Evolutionary conservation across 257 asterid genomes (phyloP).

Genomic region (Forsythia suspensa): DNA sequence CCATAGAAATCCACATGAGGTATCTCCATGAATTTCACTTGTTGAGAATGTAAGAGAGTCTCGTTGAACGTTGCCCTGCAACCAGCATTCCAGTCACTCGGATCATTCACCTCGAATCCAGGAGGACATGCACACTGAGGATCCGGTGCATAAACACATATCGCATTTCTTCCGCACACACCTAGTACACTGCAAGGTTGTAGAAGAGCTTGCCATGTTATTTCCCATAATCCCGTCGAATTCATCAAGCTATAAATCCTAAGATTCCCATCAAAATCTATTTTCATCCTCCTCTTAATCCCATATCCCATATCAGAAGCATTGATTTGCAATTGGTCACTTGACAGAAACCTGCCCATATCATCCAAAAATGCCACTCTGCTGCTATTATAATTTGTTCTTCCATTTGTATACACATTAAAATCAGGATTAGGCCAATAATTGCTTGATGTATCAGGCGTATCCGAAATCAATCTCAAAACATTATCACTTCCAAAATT

Average conservation of each 20-base stretch:
- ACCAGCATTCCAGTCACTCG: constrained; percentile 54
- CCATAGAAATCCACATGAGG: constrained; percentile 67
- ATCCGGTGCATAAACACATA: constrained; percentile 46
- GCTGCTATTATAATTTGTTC: constrained; percentile 67
- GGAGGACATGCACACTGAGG: constrained; percentile 63
- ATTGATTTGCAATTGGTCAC: constrained; percentile 48
- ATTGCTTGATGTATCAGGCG: constrained; percentile 48
- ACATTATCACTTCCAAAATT: constrained; percentile 62
- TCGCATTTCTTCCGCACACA: constrained; percentile 63
- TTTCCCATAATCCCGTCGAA: constrained; percentile 56
- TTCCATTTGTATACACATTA: constrained; percentile 29
- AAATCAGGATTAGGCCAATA: constrained; percentile 71
- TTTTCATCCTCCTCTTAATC: constrained; percentile 50
- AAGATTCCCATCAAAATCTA: constrained; percentile 68
- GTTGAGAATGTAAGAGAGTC: constrained; percentile 12
- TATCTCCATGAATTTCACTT: constrained; percentile 46
- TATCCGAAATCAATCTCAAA: constrained; percentile 56
- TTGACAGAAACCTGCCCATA: constrained; percentile 54
- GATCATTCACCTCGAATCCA: constrained; percentile 39
- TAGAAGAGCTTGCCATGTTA: constrained; percentile 60
- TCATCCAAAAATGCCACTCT: constrained; percentile 54
- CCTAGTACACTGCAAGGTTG: constrained; percentile 54
- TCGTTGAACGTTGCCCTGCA: constrained; percentile 45
- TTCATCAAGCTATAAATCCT: constrained; percentile 59
- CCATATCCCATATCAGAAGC: constrained; percentile 59